phyloP scores from a whole-genome alignment of 2,329 filamentous ascomycete genomes.

The Fusarium oxysporum region DNA sequence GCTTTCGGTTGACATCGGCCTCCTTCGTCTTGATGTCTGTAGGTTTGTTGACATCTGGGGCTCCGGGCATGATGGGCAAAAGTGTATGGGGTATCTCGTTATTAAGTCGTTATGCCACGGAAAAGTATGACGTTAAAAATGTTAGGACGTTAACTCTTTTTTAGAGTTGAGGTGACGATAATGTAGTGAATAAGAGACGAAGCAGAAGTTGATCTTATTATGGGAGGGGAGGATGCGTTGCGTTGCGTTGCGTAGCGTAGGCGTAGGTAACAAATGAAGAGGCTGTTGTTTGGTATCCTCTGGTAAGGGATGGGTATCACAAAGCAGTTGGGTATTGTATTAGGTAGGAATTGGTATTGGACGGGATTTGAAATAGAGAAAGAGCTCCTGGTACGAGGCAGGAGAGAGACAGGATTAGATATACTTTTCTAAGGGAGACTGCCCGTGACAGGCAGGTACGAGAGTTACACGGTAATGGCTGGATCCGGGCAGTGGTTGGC shows the following conservation, averaged over 20 bases:
- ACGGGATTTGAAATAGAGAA: constrained; percentile 25
- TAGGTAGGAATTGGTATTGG: constrained; percentile 28
- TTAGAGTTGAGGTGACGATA: neutral
- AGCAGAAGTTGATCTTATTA: constrained; percentile 24
- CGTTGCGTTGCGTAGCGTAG: neutral
- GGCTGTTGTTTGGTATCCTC: constrained; percentile 36
- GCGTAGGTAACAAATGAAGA: constrained; percentile 25
- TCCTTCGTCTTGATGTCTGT: constrained; percentile 82
- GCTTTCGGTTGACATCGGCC: constrained; percentile 89
- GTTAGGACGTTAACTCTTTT: constrained; percentile 7
- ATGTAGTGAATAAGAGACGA: constrained; percentile 8
- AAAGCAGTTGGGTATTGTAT: constrained; percentile 39
- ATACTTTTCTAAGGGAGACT: constrained; percentile 35
- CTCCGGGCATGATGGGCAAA: constrained; percentile 52
- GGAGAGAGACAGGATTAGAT: constrained; percentile 43
- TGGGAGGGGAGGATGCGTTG: neutral
- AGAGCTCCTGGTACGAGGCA: neutral
- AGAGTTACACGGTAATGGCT: constrained; percentile 33
- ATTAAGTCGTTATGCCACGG: constrained; percentile 28
- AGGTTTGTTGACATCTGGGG: constrained; percentile 74
- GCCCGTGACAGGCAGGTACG: constrained; percentile 33
- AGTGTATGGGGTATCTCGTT: constrained; percentile 24
- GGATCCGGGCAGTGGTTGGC: constrained; percentile 29
- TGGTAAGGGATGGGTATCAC: constrained; percentile 49
- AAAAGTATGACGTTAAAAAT: constrained; percentile 6